These are phyloP conservation scores for Coniophora puteana DNA, from an alignment of 1,284 basidiomycete genomes.

Conservation along the genomic window DNA sequence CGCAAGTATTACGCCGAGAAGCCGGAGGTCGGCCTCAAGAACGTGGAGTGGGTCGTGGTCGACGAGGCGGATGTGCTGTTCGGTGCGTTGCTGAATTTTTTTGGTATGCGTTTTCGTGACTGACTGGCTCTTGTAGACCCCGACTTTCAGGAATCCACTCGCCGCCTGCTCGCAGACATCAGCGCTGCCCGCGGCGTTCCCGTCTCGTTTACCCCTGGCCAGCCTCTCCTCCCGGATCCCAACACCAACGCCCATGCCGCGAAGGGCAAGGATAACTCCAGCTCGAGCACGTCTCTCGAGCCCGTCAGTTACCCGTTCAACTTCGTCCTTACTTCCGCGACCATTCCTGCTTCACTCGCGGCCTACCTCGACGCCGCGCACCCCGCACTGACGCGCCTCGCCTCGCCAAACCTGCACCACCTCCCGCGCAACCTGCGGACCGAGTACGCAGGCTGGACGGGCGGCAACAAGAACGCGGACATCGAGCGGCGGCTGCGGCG, in stretches of 20 bases:
- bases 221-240: conserved; percentile 14
- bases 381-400: conserved; percentile 60
- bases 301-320: conserved; percentile 64
- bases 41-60: conserved; percentile 81
- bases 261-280: too few relatives aligned
- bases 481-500: conserved; percentile 69
- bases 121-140: conserved; percentile 45
- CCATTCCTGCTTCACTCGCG: conserved; percentile 76
- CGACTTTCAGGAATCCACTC: conserved; percentile 74
- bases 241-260: conserved; percentile 14
- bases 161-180: conserved; percentile 64
- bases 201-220: conserved; percentile 29
- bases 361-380: conserved; percentile 60
- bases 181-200: conserved; percentile 55
- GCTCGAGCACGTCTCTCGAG: conserved; percentile 12
- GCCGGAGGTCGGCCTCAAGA: conserved; percentile 54
- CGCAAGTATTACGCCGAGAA: conserved; percentile 35
- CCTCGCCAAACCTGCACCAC: conserved; percentile 76
- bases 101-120: background rate
- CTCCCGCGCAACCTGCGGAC: conserved; percentile 69
- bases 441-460: conserved; percentile 71
- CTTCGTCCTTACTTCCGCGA: conserved; percentile 81
- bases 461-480: conserved; percentile 77
- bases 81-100: conserved; percentile 42
- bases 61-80: conserved; percentile 91